Base-by-base conservation (phyloP, 306 rosid species). In the Phaseolus lunatus region DNA sequence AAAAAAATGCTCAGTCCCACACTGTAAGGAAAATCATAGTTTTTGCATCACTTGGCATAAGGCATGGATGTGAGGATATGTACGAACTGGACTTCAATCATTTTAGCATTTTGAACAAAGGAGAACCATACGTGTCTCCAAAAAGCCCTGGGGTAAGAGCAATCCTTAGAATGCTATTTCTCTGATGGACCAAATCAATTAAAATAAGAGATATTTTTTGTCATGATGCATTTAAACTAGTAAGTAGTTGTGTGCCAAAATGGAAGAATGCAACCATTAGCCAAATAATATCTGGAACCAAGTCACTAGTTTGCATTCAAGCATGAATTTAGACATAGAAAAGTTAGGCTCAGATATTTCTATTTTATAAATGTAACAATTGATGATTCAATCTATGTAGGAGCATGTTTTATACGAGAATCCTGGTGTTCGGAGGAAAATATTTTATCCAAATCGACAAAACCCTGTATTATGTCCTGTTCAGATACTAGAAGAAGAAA, bases 31-130 rank as follows among this genome's bases (percentile, higher is more conserved):
- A 93, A 86, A 88, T 93, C 31, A 75, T 93, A 71, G 93, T 91
- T 78, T 93, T 93, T 82, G 89, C 96, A 78, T 87, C 92, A 71
- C 97, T 93, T 80, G 96, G 97, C 20, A 87, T 86, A 84, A 88
- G 97, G 80, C 96, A 93, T 71, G 97, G 96, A 9, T 88, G 94
- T 79, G 98, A 91, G 68, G 98, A 93, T 68, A 87, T 93, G 78
- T 82, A 87, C 20, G 98, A 93, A 75, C 81, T 93, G 71, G 87
- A 90, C 86, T 88, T 91, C 67, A 91, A 85, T 68, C 97, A 93
- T 78, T 93, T 91, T 79, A 88, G 87, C 84, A 87, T 93, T 79
- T 61, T 90, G 76, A 87, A 84, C 67, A 93, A 90, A 85, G 97
- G 96, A 56, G 97, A 93, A 62, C 84, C 91, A 6, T 87, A 80